A percentile compares a stretch with the other conserved stretches of the same genome.
phyloP scores from a whole-genome alignment of 441 rosid species.

The Populus hybrid region DNA sequence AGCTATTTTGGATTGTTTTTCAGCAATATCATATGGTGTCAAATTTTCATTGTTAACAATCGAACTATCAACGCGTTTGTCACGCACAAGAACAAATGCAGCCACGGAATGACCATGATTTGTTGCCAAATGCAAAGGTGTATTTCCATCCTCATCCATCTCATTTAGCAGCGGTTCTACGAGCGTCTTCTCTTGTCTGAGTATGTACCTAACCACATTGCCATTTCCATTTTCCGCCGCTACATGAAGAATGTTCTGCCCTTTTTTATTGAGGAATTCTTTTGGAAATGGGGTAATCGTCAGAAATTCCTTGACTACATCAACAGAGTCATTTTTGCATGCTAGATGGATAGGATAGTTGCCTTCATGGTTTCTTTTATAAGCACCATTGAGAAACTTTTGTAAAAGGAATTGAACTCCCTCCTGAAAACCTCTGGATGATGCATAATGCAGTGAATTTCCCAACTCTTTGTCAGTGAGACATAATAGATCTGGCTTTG shows the following conservation, averaged over 20 bases:
- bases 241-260: slow-evolving; percentile 26
- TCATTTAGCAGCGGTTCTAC: slow-evolving; percentile 10
- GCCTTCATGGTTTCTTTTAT: slow-evolving; percentile 9
- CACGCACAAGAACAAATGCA: no score
- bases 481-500: background rate
- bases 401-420: background rate
- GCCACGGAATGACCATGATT: no score
- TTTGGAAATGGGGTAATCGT: background rate
- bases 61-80: no score
- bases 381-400: background rate
- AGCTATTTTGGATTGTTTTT: no score
- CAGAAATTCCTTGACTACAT: slow-evolving; percentile 21
- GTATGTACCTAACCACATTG: background rate
- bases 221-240: slow-evolving; percentile 17
- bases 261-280: background rate
- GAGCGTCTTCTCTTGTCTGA: background rate
- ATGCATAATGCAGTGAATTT: slow-evolving; percentile 7
- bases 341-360: slow-evolving; percentile 22
- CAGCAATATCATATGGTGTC: no score
- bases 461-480: background rate
- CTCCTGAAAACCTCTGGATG: background rate
- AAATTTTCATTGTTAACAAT: no score
- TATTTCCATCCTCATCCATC: slow-evolving; percentile 33
- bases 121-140: slow-evolving; percentile 38
- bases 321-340: slow-evolving; percentile 14